These are phyloP conservation scores for Pezicula neosporulosa DNA, from an alignment of 2,329 filamentous ascomycete species.

Conservation along the genomic window DNA sequence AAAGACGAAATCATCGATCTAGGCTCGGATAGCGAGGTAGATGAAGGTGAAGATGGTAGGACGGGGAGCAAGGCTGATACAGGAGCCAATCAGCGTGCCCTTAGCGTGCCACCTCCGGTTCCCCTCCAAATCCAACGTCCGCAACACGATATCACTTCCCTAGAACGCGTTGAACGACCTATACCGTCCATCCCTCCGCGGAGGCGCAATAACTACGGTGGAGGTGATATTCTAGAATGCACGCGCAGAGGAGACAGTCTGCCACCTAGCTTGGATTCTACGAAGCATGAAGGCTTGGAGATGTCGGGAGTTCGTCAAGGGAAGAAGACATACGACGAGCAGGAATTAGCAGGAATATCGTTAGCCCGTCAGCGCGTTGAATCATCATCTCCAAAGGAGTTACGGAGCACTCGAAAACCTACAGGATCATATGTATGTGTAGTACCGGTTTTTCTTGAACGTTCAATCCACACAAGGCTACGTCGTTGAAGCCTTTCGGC, in stretches of 20 bases:
- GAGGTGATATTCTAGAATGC: background rate
- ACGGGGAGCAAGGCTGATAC: background rate
- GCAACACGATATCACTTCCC: background rate
- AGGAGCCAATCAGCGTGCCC: background rate
- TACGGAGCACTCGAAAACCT: background rate
- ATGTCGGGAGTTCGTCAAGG: background rate
- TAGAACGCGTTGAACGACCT: background rate
- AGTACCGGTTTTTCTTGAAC: background rate
- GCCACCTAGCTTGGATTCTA: background rate
- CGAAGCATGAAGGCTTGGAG: background rate
- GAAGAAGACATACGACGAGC: background rate
- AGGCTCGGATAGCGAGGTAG: too few relatives aligned
- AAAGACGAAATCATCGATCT: too few relatives aligned
- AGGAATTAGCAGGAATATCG: too few relatives aligned
- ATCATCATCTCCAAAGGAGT: background rate
- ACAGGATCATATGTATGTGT: background rate
- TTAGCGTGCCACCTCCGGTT: background rate
- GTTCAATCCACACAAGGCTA: background rate
- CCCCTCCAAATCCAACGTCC: background rate
- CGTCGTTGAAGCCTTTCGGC: conserved; percentile 1
- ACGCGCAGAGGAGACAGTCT: background rate
- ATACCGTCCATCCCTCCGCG: background rate
- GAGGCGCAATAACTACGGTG: background rate
- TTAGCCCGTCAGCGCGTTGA: background rate
- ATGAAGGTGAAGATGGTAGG: background rate